Conservation (phyloP, 2,329 filamentous ascomycete species). For the Cladosporium sphaerospermum region DNA sequence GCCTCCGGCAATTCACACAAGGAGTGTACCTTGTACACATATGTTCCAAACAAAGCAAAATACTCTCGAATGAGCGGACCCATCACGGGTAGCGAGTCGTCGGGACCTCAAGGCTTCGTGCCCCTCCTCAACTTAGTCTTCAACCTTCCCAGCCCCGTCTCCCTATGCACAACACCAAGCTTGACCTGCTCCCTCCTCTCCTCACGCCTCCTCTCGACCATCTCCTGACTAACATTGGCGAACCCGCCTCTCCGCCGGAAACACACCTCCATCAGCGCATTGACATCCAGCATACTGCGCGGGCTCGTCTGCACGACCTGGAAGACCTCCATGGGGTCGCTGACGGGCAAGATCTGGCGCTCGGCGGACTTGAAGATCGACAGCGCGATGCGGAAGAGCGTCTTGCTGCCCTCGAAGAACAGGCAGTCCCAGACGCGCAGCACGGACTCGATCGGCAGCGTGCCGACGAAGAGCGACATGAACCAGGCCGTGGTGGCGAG, state of each 20-base stretch:
- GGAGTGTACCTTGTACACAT: too few species aligned
- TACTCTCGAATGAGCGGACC: too few species aligned
- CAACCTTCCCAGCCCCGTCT: slow-evolving; percentile 2
- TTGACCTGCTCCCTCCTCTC: slow-evolving; percentile 45
- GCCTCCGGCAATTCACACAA: too few species aligned
- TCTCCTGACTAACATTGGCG: slow-evolving; percentile 71
- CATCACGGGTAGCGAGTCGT: too few species aligned
- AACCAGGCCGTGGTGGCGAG: slow-evolving; percentile 95
- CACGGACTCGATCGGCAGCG: slow-evolving; percentile 83
- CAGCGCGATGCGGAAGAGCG: slow-evolving; percentile 83
- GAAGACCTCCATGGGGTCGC: slow-evolving; percentile 91
- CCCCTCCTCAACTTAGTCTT: slow-evolving; percentile 10
- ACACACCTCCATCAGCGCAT: slow-evolving; percentile 72
- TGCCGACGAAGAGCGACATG: slow-evolving; percentile 94
- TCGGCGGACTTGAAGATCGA: slow-evolving; percentile 89
- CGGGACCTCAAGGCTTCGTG: not conserved
- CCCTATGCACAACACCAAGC: slow-evolving; percentile 1
- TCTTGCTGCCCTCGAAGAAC: slow-evolving; percentile 92
- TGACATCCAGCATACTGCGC: slow-evolving; percentile 73
- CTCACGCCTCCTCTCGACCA: slow-evolving; percentile 68
- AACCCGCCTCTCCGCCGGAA: slow-evolving; percentile 65
- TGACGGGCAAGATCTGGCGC: slow-evolving; percentile 67
- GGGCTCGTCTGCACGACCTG: slow-evolving; percentile 87
- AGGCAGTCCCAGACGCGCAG: slow-evolving; percentile 92
- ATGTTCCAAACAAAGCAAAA: too few species aligned